Conservation (phyloP, 257 asterid genomes). For the Scutellaria minor region DNA sequence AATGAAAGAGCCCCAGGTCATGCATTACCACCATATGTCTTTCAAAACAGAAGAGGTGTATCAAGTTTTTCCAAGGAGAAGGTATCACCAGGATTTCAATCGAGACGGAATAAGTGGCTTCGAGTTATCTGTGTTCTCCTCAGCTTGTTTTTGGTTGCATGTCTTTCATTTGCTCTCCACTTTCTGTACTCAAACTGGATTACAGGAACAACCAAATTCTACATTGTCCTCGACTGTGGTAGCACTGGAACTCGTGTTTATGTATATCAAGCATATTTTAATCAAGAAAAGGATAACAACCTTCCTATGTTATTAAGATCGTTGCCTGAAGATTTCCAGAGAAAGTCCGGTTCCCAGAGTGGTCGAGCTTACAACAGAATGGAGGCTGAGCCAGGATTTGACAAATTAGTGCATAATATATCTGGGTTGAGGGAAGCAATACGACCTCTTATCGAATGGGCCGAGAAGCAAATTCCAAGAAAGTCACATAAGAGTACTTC, state of each 20-base stretch:
- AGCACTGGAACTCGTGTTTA: constrained; percentile 98
- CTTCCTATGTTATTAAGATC: constrained; percentile 77
- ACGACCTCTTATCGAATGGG: constrained; percentile 84
- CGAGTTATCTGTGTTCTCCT: constrained; percentile 63
- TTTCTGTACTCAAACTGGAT: constrained; percentile 67
- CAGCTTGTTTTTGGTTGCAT: constrained; percentile 60
- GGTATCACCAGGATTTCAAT: constrained; percentile 43
- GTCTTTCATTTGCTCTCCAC: constrained; percentile 53
- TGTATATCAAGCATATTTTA: constrained; percentile 74
- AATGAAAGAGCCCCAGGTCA: constrained; percentile 44
- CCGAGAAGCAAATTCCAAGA: constrained; percentile 81
- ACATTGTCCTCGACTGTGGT: constrained; percentile 91
- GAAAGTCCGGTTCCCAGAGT: constrained; percentile 51
- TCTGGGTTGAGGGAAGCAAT: constrained; percentile 69
- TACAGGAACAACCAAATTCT: constrained; percentile 62
- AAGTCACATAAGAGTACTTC: constrained; percentile 72
- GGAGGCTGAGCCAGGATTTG: constrained; percentile 99
- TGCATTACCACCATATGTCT: constrained; percentile 43
- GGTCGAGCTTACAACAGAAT: constrained; percentile 95
- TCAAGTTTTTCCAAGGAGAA: constrained; percentile 88
- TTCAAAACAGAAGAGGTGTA: constrained; percentile 54
- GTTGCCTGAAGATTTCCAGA: constrained; percentile 76
- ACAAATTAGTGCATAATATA: constrained; percentile 80
- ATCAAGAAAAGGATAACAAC: constrained; percentile 53
- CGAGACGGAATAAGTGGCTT: constrained; percentile 57